Evolutionary conservation across 495 filamentous ascomycete species (phyloP).

Genomic region (Neurospora sp.): DNA sequence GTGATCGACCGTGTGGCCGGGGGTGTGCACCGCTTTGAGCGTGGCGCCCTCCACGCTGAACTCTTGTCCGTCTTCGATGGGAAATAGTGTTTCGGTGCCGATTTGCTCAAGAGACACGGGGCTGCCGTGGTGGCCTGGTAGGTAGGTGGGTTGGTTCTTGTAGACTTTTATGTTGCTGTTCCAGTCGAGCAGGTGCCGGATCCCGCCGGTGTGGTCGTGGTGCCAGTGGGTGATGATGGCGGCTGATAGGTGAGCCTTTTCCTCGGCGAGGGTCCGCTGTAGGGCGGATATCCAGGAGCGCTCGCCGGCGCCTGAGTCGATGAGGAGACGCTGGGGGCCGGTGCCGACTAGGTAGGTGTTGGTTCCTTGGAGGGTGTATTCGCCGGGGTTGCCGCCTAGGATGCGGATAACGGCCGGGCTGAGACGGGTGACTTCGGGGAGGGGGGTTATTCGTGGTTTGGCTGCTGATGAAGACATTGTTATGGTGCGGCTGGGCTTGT

Average conservation of each 20-base stretch:
- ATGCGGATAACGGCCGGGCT: conserved; percentile 61
- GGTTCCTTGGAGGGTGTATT: conserved; percentile 55
- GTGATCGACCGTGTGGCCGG: conserved; percentile 83
- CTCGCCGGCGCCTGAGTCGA: conserved; percentile 71
- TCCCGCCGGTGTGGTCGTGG: conserved; percentile 69
- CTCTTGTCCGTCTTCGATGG: conserved; percentile 57
- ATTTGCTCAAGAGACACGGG: background rate
- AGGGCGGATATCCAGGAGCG: conserved; percentile 52
- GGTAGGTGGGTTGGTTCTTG: conserved; percentile 39
- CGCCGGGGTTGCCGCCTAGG: conserved; percentile 71
- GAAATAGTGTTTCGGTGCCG: background rate
- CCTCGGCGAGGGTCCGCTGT: conserved; percentile 48
- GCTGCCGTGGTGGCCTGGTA: background rate
- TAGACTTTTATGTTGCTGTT: conserved; percentile 49
- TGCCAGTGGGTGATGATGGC: conserved; percentile 88
- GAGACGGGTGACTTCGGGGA: conserved; percentile 58
- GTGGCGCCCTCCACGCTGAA: conserved; percentile 71
- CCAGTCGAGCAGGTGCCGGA: conserved; percentile 51
- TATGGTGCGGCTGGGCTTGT: background rate
- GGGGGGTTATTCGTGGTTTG: conserved; percentile 23
- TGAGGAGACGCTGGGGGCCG: conserved; percentile 54
- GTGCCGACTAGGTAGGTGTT: conserved; percentile 83
- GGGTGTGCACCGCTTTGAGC: conserved; percentile 63
- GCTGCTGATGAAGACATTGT: conserved; percentile 9
- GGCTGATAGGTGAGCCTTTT: conserved; percentile 51